These are phyloP conservation scores for Wickerhamiella brachini DNA, from an alignment of 805 yeast genomes.

Conservation along the genomic window DNA sequence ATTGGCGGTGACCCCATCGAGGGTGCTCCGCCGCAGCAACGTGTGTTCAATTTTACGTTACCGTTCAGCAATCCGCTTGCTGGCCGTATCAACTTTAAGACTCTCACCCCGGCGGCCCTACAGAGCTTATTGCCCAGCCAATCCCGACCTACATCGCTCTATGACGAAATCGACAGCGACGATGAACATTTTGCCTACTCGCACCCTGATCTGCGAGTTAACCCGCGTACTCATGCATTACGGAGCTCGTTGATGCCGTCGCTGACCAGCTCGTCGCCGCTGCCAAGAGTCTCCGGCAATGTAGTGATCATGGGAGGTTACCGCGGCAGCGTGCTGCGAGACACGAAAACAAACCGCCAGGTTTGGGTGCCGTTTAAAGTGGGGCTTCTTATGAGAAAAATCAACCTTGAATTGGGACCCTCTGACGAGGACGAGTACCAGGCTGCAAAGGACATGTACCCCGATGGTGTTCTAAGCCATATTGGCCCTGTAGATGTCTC, in stretches of 20 bases:
- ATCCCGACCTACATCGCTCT: slow-evolving; percentile 17
- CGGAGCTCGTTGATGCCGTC: slow-evolving; percentile 45
- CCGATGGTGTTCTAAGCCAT: slow-evolving; percentile 68
- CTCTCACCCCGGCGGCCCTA: background rate
- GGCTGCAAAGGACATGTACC: slow-evolving; percentile 39
- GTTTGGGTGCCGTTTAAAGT: slow-evolving; percentile 83
- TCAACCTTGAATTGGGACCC: slow-evolving; percentile 63
- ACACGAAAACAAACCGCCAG: slow-evolving; percentile 45
- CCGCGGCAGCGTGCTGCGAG: slow-evolving; percentile 68
- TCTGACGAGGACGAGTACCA: slow-evolving; percentile 49
- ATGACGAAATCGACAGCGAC: slow-evolving; percentile 11
- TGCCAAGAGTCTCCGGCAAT: slow-evolving; percentile 40
- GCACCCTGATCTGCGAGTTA: slow-evolving; percentile 39
- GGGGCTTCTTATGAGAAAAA: slow-evolving; percentile 59
- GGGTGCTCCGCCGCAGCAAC: slow-evolving; percentile 7
- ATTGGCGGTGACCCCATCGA: slow-evolving; percentile 8
- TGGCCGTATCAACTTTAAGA: slow-evolving; percentile 4
- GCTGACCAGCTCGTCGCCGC: slow-evolving; percentile 26
- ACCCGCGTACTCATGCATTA: slow-evolving; percentile 57
- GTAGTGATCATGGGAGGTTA: slow-evolving; percentile 77
- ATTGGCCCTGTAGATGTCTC: slow-evolving; percentile 82
- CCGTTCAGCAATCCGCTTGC: slow-evolving; percentile 40
- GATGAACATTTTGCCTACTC: slow-evolving; percentile 51
- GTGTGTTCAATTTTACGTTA: slow-evolving; percentile 30
- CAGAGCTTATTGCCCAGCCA: slow-evolving; percentile 8